Evolutionary conservation across 495 filamentous ascomycete species (phyloP).

Genomic region (Annulohypoxylon stygium): DNA sequence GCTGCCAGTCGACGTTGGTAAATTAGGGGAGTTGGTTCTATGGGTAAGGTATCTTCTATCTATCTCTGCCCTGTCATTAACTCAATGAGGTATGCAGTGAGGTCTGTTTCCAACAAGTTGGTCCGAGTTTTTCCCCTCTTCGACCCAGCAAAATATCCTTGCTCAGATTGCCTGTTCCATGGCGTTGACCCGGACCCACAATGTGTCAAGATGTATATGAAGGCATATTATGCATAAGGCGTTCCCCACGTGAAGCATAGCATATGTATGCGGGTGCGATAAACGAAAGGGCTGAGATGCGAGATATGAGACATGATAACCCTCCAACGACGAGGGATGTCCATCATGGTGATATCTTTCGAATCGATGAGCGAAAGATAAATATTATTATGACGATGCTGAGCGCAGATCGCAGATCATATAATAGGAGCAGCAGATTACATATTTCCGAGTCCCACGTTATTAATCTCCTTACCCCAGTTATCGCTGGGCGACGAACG

Average conservation of each 20-base stretch:
- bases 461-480: slow-evolving; percentile 25
- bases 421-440: slow-evolving; percentile 7
- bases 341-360: not conserved
- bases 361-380: not conserved
- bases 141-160: not conserved
- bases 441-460: slow-evolving; percentile 1
- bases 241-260: slow-evolving; percentile 12
- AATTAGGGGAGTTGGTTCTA: not conserved
- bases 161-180: not conserved
- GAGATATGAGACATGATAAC: not conserved
- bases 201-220: slow-evolving; percentile 18
- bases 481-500: slow-evolving; percentile 5
- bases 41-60: slow-evolving; percentile 22
- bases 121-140: not conserved
- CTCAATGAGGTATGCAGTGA: not conserved
- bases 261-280: not conserved
- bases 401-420: not conserved
- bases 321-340: not conserved
- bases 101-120: not conserved
- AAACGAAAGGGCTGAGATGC: not conserved
- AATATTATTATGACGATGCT: slow-evolving; percentile 1
- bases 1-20: not conserved
- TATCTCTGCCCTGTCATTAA: not conserved
- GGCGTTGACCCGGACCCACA: slow-evolving; percentile 13
- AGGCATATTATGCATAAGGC: slow-evolving; percentile 25